Evolutionary conservation across 305 asterid genomes (phyloP).

Genomic region (Solanum chacoense): DNA sequence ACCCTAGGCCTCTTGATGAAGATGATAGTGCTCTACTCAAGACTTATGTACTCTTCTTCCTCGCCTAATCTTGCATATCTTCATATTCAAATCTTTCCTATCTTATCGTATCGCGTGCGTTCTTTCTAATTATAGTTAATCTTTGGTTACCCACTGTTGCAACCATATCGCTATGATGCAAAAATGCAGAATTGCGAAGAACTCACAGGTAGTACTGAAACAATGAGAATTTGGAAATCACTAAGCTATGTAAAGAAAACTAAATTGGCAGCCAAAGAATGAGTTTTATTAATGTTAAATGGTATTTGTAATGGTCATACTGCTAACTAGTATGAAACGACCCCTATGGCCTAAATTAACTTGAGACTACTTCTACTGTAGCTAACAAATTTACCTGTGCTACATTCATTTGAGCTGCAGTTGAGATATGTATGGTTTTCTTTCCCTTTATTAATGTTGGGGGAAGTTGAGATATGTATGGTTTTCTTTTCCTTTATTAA

Average conservation of each 20-base stretch:
- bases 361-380: background rate
- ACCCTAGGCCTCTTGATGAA: slow-evolving; percentile 30
- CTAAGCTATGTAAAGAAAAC: background rate
- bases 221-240: background rate
- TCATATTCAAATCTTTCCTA: background rate
- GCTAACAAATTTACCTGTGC: background rate
- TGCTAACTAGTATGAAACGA: background rate
- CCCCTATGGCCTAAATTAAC: background rate
- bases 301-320: background rate
- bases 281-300: background rate
- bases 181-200: background rate
- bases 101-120: background rate
- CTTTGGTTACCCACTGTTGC: background rate
- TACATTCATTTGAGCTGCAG: background rate
- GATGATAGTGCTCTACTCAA: slow-evolving; percentile 34
- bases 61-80: background rate
- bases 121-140: background rate
- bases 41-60: slow-evolving; percentile 17
- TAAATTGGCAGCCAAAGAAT: background rate
- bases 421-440: background rate
- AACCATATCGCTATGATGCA: background rate
- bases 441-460: background rate
- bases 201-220: background rate
- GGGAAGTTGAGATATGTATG: background rate
- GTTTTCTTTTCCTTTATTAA: background rate